Percentiles rank a stretch among this genome's conserved stretches.
Conservation (phyloP, 768 basidiomycete genomes). For the Filobasidium wieringae region DNA sequence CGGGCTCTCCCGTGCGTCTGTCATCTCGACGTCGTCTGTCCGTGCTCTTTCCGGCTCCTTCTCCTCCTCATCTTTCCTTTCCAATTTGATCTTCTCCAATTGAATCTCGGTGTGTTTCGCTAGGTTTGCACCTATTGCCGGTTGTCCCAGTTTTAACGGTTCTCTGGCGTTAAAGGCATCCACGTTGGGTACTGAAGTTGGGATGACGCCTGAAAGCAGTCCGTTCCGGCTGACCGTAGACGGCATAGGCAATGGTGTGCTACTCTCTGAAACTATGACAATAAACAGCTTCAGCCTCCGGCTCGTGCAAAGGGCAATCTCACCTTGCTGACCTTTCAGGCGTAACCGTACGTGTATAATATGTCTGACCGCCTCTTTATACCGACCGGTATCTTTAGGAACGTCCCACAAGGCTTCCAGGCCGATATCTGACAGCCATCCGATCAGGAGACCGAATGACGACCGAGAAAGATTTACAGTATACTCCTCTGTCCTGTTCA, state of each 20-base stretch:
- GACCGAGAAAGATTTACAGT: constrained; percentile 78
- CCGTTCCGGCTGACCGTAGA: neutral
- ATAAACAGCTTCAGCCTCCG: neutral
- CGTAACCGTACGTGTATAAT: constrained; percentile 47
- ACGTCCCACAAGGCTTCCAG: constrained; percentile 63
- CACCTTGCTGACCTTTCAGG: neutral
- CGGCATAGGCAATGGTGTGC: neutral
- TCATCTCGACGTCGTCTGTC: constrained; percentile 43
- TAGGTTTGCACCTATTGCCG: neutral
- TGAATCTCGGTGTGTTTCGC: neutral
- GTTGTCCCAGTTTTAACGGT: neutral
- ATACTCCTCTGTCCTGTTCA: constrained; percentile 57
- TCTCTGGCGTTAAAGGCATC: constrained; percentile 2
- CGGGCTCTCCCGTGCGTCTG: neutral
- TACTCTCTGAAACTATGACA: neutral
- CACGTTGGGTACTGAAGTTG: neutral
- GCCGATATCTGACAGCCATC: constrained; percentile 80
- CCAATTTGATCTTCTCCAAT: neutral
- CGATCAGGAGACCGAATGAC: constrained; percentile 78
- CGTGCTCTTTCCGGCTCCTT: constrained; percentile 39
- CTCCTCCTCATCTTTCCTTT: constrained; percentile 9
- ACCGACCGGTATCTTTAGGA: constrained; percentile 71
- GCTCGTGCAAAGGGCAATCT: neutral
- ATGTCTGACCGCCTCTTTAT: constrained; percentile 77
- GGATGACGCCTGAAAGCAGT: neutral